Conservation (phyloP, 768 basidiomycete species). For the Tephrocybe sp. region DNA sequence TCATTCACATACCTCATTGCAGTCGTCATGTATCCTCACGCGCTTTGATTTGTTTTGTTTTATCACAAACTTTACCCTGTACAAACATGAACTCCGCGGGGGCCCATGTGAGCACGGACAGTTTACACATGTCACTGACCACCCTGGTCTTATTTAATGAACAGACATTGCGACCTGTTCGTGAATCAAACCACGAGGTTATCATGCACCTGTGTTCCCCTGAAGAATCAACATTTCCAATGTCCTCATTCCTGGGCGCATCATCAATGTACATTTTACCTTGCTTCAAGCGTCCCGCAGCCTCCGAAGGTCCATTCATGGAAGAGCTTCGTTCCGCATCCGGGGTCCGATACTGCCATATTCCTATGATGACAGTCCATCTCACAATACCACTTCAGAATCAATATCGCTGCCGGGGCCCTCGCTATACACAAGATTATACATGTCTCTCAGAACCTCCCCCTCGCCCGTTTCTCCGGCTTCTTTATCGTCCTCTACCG, state of each 20-base stretch:
- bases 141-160: background rate
- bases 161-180: background rate
- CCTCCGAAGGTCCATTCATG: too few species aligned
- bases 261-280: too few species aligned
- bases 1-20: conserved; percentile 8
- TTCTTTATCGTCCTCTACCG: conserved; percentile 1
- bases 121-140: background rate
- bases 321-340: too few species aligned
- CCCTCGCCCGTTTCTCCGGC: conserved; percentile 3
- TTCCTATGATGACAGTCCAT: too few species aligned
- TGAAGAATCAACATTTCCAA: background rate
- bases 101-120: conserved; percentile 2
- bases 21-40: conserved; percentile 10
- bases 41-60: conserved; percentile 16
- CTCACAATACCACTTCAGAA: background rate
- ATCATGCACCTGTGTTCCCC: background rate
- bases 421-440: conserved; percentile 1
- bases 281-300: too few species aligned
- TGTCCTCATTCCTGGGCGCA: background rate
- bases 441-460: conserved; percentile 6
- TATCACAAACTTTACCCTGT: conserved; percentile 9
- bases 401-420: background rate
- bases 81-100: conserved; percentile 3
- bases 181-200: background rate
- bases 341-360: too few species aligned